A percentile compares a stretch with the other conserved stretches of the same genome.
phyloP scores from a whole-genome alignment of 352 stramenopile species.

The Phytophthora nicotianae region DNA sequence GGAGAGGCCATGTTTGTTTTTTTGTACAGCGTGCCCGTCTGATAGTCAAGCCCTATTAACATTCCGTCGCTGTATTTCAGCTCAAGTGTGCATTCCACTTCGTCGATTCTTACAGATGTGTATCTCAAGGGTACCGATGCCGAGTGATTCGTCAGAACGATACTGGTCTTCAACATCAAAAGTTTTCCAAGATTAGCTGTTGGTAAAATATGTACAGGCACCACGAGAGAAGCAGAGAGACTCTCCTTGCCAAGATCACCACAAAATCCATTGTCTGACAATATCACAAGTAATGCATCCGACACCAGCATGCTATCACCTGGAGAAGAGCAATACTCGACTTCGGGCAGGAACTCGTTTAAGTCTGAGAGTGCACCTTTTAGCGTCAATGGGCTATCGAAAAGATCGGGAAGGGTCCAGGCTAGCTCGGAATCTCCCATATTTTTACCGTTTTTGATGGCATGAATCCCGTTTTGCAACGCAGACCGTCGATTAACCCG shows the following conservation, averaged over 20 bases:
- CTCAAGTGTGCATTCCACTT: constrained; percentile 25
- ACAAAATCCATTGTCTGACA: constrained; percentile 35
- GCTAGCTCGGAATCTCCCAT: constrained; percentile 7
- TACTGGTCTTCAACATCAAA: constrained; percentile 3
- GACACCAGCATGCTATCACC: not conserved
- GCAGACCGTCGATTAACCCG: constrained; percentile 18
- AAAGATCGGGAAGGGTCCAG: constrained; percentile 20
- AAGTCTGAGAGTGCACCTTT: constrained; percentile 28
- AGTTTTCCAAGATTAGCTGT: constrained; percentile 20
- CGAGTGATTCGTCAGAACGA: constrained; percentile 18
- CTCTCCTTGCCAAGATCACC: constrained; percentile 6
- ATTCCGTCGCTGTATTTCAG: constrained; percentile 28
- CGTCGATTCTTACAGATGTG: constrained; percentile 16
- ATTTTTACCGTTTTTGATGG: constrained; percentile 3
- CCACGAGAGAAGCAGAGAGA: constrained; percentile 10
- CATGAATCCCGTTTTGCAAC: constrained; percentile 13
- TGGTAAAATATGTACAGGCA: constrained; percentile 27
- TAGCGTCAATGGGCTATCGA: constrained; percentile 11
- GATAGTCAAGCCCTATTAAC: constrained; percentile 33
- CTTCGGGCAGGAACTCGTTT: constrained; percentile 18
- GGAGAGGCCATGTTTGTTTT: not conserved
- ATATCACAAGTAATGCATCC: constrained; percentile 16
- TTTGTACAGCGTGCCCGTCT: not conserved
- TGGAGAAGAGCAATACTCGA: constrained; percentile 33
- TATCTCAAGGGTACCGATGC: constrained; percentile 18